Conservation (phyloP, 2,329 filamentous ascomycete genomes). For the Clarireedia paspali region DNA sequence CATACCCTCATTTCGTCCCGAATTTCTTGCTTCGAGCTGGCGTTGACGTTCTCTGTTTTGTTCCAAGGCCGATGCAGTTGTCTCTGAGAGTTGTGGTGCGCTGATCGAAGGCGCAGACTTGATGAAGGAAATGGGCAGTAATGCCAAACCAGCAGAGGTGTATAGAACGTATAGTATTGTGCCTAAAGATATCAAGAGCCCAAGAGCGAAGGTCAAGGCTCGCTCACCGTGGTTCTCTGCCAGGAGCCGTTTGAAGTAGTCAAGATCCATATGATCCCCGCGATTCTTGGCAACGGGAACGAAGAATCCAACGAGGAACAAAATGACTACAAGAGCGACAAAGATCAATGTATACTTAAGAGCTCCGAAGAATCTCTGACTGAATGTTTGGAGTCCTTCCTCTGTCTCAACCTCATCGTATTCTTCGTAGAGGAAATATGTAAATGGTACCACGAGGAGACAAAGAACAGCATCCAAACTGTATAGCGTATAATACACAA, state of each 20-base stretch:
- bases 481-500: conserved; percentile 91
- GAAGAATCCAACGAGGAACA: conserved; percentile 93
- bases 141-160: conserved; percentile 78
- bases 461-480: conserved; percentile 86
- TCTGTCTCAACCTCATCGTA: conserved; percentile 87
- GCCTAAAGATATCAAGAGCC: conserved; percentile 80
- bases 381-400: conserved; percentile 64
- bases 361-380: conserved; percentile 70
- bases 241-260: conserved; percentile 83
- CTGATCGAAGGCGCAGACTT: conserved; percentile 85
- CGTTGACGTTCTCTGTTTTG: conserved; percentile 86
- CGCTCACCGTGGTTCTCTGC: conserved; percentile 86
- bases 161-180: conserved; percentile 83
- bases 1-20: conserved; percentile 66
- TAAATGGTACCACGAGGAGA: conserved; percentile 82
- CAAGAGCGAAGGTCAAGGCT: conserved; percentile 81
- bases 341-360: conserved; percentile 88
- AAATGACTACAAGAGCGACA: conserved; percentile 65
- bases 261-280: conserved; percentile 67
- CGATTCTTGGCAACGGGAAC: conserved; percentile 69
- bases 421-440: conserved; percentile 98
- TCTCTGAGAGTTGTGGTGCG: conserved; percentile 67
- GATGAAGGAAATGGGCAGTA: conserved; percentile 85
- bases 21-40: conserved; percentile 79
- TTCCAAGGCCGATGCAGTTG: conserved; percentile 72